Conservation (phyloP, 345 rosid genomes). For the Iberis pinnata region DNA sequence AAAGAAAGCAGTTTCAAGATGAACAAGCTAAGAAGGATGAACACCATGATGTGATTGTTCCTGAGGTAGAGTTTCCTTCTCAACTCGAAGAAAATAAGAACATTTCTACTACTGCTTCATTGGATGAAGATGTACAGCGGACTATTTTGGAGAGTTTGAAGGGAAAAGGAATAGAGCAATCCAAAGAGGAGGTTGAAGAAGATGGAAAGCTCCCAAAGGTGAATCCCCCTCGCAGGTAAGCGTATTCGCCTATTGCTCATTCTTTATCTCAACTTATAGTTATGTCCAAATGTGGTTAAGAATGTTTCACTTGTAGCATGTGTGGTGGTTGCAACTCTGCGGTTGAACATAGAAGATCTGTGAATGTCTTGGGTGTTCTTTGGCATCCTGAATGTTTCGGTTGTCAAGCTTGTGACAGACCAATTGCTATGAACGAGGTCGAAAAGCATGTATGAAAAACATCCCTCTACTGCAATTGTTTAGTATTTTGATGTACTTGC, state of each 20-base stretch:
- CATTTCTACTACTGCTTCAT: neutral
- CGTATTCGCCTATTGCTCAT: neutral
- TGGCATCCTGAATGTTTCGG: conserved; percentile 72
- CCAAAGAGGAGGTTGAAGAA: neutral
- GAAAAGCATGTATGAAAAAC: conserved; percentile 12
- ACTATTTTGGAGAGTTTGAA: conserved; percentile 14
- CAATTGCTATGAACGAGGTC: conserved; percentile 63
- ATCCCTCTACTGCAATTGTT: neutral
- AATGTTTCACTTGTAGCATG: conserved; percentile 35
- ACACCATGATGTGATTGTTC: conserved; percentile 57
- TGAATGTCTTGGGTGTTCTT: conserved; percentile 54
- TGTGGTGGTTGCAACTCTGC: conserved; percentile 60
- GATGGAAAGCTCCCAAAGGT: neutral
- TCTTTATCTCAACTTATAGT: neutral
- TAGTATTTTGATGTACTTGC: neutral
- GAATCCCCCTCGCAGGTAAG: conserved; percentile 24
- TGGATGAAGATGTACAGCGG: conserved; percentile 21
- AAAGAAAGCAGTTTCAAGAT: conserved; percentile 7
- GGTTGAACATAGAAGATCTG: conserved; percentile 52
- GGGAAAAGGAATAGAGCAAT: neutral
- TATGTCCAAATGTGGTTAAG: neutral
- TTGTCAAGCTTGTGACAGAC: conserved; percentile 52
- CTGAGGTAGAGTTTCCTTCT: conserved; percentile 47
- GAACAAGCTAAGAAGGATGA: conserved; percentile 66
- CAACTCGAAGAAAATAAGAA: conserved; percentile 2